Evolutionary conservation across 2,329 filamentous ascomycete genomes (phyloP), one percentile per base, ranked within the genome.

Genomic region (Canariomyces notabilis): DNA sequence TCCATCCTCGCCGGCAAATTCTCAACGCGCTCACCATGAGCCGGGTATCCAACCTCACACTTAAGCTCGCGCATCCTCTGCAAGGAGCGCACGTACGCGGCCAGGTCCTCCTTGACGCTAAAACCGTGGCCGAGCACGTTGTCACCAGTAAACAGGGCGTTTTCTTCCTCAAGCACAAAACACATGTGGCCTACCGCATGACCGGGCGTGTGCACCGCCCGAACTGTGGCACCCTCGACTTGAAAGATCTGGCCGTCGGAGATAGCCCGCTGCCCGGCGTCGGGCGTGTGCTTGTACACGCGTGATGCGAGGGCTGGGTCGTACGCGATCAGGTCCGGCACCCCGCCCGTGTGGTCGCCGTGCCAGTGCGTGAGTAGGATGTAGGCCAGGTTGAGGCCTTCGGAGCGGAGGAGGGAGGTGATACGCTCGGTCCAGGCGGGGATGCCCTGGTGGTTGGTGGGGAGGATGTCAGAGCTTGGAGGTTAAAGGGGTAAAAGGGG

Each of bases 71-170:
- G 36, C 55, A 59, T 57, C n/a, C 19, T 6, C 2, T 39, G 36
- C 20, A 59, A 45, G 1, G 46, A 41, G 11, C 31, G 36, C 51
- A 58, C 54, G 41, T 42, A 95, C 0, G 70, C 68, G 1, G 68
- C 64, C 7, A 95, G 72, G 53, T 93, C 80, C 63, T 94, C 87
- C 56, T 94, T 94, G 0, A 91, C 87, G 3, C 86, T 82, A 2
- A 87, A 93, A 9, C 89, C 89, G 50, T 95, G 87, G 1, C 89
- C 89, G 2, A 95, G 74, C 2, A 95, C 84, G 61, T 91, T 94
- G 65, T 95, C 89, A 5, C 85, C 89, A 0, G 89, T 94, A 64
- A 95, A 93, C 69, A 95, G 80, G 33, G 87, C 83, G 57, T 88
- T 76, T 59, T 95, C 75, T 76, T 94, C 87, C 37, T 83, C 76